phyloP scores from a whole-genome alignment of 768 basidiomycete genomes.

The Suillus occidentalis region DNA sequence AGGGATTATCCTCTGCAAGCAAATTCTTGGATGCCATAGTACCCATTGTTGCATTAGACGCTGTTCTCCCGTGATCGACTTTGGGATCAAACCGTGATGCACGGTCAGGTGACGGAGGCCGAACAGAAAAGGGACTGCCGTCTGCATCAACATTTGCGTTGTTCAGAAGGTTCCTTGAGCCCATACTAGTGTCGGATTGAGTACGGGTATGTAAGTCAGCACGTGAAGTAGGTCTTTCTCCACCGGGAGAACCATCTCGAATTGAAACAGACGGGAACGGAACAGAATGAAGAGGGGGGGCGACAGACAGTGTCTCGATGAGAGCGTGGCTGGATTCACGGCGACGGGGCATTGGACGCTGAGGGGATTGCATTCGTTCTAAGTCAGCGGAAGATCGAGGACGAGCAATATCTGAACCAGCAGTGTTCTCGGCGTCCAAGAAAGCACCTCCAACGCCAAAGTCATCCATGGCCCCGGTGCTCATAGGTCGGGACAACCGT shows the following conservation, averaged over 20 bases:
- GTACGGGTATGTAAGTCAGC: conserved; percentile 44
- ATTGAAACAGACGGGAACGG: conserved; percentile 65
- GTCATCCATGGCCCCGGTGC: conserved; percentile 61
- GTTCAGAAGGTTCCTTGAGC: conserved; percentile 45
- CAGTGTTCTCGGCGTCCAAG: conserved; percentile 37
- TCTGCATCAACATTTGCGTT: conserved; percentile 35
- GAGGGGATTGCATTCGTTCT: conserved; percentile 42
- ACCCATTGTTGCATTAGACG: conserved; percentile 49
- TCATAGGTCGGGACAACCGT: conserved; percentile 60
- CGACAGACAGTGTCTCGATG: conserved; percentile 42
- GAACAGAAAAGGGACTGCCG: conserved; percentile 35
- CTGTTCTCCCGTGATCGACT: conserved; percentile 35
- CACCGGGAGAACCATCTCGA: conserved; percentile 50
- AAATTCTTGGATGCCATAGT: conserved; percentile 34
- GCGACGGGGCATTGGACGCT: conserved; percentile 45
- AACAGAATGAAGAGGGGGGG: conserved; percentile 47
- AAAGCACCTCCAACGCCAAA: conserved; percentile 49
- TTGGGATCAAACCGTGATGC: conserved; percentile 48
- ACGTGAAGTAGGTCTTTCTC: conserved; percentile 37
- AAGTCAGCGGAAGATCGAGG: conserved; percentile 63
- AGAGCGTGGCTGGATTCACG: conserved; percentile 51
- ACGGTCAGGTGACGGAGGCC: conserved; percentile 38
- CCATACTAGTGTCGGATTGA: conserved; percentile 52
- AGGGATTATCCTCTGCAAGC: conserved; percentile 56
- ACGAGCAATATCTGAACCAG: conserved; percentile 35